phyloP scores from a whole-genome alignment of 1,284 basidiomycete species.

The Malassezia cuniculi region DNA sequence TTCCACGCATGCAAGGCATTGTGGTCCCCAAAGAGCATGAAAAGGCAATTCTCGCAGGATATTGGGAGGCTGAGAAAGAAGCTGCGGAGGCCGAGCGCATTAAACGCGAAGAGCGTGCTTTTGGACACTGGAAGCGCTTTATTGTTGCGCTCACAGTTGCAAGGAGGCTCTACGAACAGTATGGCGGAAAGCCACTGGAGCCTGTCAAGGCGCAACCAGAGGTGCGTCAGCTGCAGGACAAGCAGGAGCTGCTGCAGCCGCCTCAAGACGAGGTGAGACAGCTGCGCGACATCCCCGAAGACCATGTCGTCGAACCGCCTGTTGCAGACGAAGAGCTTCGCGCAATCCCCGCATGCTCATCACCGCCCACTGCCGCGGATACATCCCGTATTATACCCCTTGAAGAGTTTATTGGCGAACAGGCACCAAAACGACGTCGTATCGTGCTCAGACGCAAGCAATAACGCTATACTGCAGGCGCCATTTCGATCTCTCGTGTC shows the following conservation, averaged over 20 bases:
- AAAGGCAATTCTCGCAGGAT: slow-evolving; percentile 66
- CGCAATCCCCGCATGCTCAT: no score
- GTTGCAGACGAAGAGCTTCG: no score
- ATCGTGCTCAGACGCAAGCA: slow-evolving; percentile 2
- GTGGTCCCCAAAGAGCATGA: slow-evolving; percentile 75
- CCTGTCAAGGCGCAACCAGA: not conserved
- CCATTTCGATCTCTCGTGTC: slow-evolving; percentile 22
- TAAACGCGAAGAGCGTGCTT: slow-evolving; percentile 64
- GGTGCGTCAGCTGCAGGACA: not conserved
- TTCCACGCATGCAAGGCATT: slow-evolving; percentile 71
- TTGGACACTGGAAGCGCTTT: slow-evolving; percentile 77
- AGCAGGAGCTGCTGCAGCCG: no score
- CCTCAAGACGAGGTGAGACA: no score
- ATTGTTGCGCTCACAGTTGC: slow-evolving; percentile 77
- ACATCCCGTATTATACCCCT: slow-evolving; percentile 6
- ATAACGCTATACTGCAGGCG: slow-evolving; percentile 18
- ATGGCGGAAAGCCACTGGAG: slow-evolving; percentile 43
- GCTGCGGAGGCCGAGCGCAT: slow-evolving; percentile 48
- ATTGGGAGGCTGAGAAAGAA: slow-evolving; percentile 56
- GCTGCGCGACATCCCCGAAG: no score
- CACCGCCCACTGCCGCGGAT: no score
- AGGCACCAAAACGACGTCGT: slow-evolving; percentile 6
- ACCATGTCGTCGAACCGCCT: no score
- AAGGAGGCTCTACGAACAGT: slow-evolving; percentile 67
- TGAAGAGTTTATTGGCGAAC: slow-evolving; percentile 7